These are phyloP conservation scores for Colletotrichum sp. DNA, from an alignment of 2,329 filamentous ascomycete genomes.

Conservation along the genomic window DNA sequence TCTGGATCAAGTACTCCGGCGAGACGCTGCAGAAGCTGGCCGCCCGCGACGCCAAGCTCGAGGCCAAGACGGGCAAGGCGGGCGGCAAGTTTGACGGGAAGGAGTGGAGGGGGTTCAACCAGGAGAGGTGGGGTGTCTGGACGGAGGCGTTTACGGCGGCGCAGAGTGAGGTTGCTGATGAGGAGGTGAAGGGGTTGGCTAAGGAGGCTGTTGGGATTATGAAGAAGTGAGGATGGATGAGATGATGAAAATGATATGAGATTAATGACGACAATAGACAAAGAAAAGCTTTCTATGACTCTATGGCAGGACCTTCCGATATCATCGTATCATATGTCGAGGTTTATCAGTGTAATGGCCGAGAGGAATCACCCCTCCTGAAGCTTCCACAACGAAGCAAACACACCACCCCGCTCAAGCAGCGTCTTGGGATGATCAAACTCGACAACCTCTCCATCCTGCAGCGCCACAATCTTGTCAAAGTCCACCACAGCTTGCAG, in stretches of 20 bases:
- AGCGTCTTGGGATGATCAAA: background rate
- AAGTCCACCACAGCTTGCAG: slow-evolving; percentile 54
- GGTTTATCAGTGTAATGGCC: background rate
- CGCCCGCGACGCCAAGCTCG: slow-evolving; percentile 1
- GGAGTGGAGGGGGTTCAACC: slow-evolving; percentile 30
- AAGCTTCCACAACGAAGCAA: slow-evolving; percentile 7
- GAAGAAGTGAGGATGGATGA: background rate
- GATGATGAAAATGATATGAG: background rate
- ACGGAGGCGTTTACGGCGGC: slow-evolving; percentile 20
- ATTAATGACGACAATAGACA: background rate
- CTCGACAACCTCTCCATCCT: background rate
- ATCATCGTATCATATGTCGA: background rate
- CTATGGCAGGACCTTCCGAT: accelerated
- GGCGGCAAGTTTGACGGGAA: slow-evolving; percentile 23
- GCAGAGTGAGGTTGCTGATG: background rate
- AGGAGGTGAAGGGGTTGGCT: background rate
- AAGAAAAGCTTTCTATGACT: background rate
- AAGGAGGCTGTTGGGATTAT: background rate
- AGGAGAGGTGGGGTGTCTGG: slow-evolving; percentile 30
- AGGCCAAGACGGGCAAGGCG: slow-evolving; percentile 20
- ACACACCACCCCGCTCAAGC: background rate
- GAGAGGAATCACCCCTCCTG: background rate
- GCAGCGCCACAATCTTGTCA: slow-evolving; percentile 45
- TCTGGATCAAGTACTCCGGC: slow-evolving; percentile 27
- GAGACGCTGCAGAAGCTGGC: slow-evolving; percentile 21